Base-by-base conservation (phyloP, 2,329 filamentous ascomycete genomes). In the Biscogniauxia marginata region DNA sequence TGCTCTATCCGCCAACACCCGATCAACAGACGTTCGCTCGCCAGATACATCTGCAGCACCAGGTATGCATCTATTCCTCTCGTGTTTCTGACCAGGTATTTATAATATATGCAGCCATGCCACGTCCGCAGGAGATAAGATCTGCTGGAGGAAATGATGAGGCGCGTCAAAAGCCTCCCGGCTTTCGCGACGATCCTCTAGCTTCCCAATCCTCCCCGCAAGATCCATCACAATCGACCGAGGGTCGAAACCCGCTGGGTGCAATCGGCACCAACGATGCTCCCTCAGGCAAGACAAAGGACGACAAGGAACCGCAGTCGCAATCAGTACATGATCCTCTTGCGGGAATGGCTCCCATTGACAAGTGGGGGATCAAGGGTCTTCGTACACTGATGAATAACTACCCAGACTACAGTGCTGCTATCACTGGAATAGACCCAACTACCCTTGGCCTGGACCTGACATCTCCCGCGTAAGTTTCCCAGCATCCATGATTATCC, bases 361-460 rank as follows among this genome's bases (percentile, higher is more conserved):
- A 88, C 65, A 86, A 82, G 67, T 88, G 80, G 78, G 85, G 85
- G 4, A 75, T 88, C 49, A 87, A 87, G 67, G 85, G 85, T 8
- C 74, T 87, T 57, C 78, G 80, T 55, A 82, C 83, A 25, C 72
- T 88, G 70, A 86, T 87, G 78, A 84, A 83, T 71, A 85, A 82
- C 66, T 85, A 81, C 60, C 81, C 83, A 13, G 83, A 86, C 62
- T 87, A 86, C 68, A 83, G 82, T 52, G 81, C 83, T 3, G 77
- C 86, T 65, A 76, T 86, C 9, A 78, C 79, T 46, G 85, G 85
- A 3, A 78, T 86, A 62, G 84, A 88, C 60, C 80, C 85, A 9
- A 75, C 71, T 46, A 74, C 76, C 8, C 73, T 88, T 39, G 84
- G 84, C 9, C 71, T 88, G 39, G 84, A 88, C 60, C 73, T 87